Base-by-base conservation (phyloP, 2,329 filamentous ascomycete species). In the Colletotrichum echinochloae region DNA sequence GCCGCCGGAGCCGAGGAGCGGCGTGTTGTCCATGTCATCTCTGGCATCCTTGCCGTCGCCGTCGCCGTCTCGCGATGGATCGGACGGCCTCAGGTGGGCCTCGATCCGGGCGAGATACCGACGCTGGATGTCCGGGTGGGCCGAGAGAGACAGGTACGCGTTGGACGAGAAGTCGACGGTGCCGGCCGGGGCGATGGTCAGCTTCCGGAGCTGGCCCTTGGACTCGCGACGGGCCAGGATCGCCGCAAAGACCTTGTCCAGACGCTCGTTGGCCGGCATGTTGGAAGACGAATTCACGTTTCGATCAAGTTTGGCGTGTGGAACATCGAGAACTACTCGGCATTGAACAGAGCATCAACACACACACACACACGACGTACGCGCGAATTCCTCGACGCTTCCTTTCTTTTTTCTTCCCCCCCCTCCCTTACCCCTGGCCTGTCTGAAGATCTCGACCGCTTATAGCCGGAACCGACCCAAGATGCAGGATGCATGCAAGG, bases 161-260 rank as follows among this genome's bases (percentile, higher is more conserved):
- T 94, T 91, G 76, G 93, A 95, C 28, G 91, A 91, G 76, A 97
- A 92, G 81, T 97, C 94, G 59, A 90, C 88, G 28, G 89, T 91
- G 26, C 86, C 89, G 1, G 91, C 86, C 0, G 91, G 91, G 3
- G 91, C 88, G 4, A 92, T 78, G 0, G 80, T 86, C 23, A 88
- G 77, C 7, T 76, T 78, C n/a, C 86, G 83, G 9, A 86, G 79
- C 62, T 79, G 81, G 14, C 78, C 79, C 20, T 79, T 77, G 5
- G 76, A 51, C 12, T 78, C 54, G 35, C 72, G 60, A n/a, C 70
- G 72, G 20, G 62, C 59, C 26, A 74, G 65, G n/a, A 64, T 62
- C 0, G 55, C 54, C 56, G 49, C 59, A 2, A 70, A 65, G 3
- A 60, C 65, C 5, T 41, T 56, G 51, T 73, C 66, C n/a, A 73